Base-by-base conservation (phyloP, 2,329 filamentous ascomycete species). In the Gnomoniopsis smithogilvyi region DNA sequence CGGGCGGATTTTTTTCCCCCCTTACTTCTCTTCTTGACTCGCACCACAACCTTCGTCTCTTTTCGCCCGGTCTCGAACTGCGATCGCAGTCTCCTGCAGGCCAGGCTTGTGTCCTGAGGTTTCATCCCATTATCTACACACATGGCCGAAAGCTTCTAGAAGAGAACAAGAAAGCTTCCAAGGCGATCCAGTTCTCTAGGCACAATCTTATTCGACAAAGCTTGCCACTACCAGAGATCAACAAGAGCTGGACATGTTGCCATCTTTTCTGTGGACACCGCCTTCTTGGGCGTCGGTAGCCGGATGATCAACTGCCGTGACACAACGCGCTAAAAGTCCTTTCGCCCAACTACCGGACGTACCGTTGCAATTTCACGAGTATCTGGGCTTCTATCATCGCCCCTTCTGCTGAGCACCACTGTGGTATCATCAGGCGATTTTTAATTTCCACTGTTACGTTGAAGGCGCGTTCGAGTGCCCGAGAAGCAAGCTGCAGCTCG, bases 281-380 rank as follows among this genome's bases (percentile, higher is more conserved):
- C 36, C 22, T 30, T 46, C 41, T 36, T 48, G 45, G 55, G 49
- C 56, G 54, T 36, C 55, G 49, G 53, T 22, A 34, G 59, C 59
- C 59, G 59, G 59, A 58, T 58, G 51, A 61, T 61, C 51, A 51
- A 51, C 51, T 59, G 59, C 56, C 59, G 59, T 55, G 56, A 59
- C 53, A 46, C 41, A 22, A 43, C 51, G 54, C 46, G 24, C 46
- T 24, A 50, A 34, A 12, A 21, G 34, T 30, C 41, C 22, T 33
- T 30, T n/a, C 52, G 26, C 46, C 41, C 41, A 47, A 41, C 45
- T 36, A 14, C 33, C 43, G 52, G 41, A 45, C 52, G 24, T 21
- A 54, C 43, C 43, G 26, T 54, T 36, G 43, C 52, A 54, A 47
- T 36, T 19, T 19, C 17, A 21, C 8, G 33, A 46, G 43, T 19